A percentile compares a stretch with the other conserved stretches of the same genome.
Evolutionary conservation across 371 early-diverging fungal genomes (phyloP).

Genomic region (Mycotypha africana): DNA sequence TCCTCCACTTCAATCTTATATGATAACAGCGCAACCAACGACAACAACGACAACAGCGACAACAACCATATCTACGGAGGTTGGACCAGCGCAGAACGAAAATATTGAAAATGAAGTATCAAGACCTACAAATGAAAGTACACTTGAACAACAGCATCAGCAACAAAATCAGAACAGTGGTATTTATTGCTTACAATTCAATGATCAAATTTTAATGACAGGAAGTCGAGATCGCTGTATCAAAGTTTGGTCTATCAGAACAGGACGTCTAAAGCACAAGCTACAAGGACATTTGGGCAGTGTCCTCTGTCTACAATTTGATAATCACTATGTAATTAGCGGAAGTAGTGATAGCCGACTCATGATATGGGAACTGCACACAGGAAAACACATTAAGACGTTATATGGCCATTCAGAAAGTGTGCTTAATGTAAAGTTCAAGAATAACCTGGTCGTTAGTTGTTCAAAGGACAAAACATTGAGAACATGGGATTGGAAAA

Average conservation of each 20-base stretch:
- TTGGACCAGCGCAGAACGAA: too few relatives aligned
- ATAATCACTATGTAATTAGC: slow-evolving; percentile 68
- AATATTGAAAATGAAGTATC: too few relatives aligned
- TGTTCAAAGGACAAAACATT: slow-evolving; percentile 88
- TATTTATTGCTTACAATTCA: slow-evolving; percentile 90
- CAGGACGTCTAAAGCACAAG: slow-evolving; percentile 50
- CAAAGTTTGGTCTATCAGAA: slow-evolving; percentile 77
- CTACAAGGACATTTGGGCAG: slow-evolving; percentile 75
- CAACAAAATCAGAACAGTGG: slow-evolving; percentile 68
- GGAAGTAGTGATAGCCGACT: slow-evolving; percentile 81
- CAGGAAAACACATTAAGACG: slow-evolving; percentile 54
- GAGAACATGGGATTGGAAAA: slow-evolving; percentile 68
- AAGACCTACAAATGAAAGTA: too few relatives aligned
- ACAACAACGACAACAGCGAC: background rate
- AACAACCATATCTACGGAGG: too few relatives aligned
- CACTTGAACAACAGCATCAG: background rate
- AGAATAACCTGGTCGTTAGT: slow-evolving; percentile 61
- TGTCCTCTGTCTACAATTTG: slow-evolving; percentile 80
- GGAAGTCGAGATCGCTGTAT: slow-evolving; percentile 84
- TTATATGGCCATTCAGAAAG: slow-evolving; percentile 60
- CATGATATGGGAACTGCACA: slow-evolving; percentile 74
- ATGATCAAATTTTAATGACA: slow-evolving; percentile 60
- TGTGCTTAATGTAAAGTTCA: slow-evolving; percentile 67
- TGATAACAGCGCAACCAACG: background rate
- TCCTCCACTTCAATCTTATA: slow-evolving; percentile 18